Evolutionary conservation across 208 protist species (phyloP).

Genomic region (Trypanosoma platydactyli): DNA sequence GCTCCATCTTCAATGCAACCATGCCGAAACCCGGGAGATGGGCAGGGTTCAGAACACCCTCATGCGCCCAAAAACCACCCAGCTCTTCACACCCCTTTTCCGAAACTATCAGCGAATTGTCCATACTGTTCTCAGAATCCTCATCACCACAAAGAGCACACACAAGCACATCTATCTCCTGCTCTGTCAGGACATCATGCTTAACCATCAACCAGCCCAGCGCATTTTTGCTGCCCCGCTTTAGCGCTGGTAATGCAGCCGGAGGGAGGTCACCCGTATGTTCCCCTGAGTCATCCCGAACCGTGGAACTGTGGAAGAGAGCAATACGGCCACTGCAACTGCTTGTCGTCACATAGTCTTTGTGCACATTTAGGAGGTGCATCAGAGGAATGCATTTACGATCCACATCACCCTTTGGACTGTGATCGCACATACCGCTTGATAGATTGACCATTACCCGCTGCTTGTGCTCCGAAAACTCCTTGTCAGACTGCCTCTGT

Average conservation of each 20-base stretch:
- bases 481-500: constrained; percentile 54
- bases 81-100: constrained; percentile 33
- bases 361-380: constrained; percentile 65
- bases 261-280: constrained; percentile 3
- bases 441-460: constrained; percentile 60
- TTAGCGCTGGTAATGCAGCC: constrained; percentile 33
- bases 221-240: constrained; percentile 67
- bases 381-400: constrained; percentile 75
- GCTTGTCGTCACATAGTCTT: constrained; percentile 86
- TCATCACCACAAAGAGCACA: constrained; percentile 49
- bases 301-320: constrained; percentile 68
- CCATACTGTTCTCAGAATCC: background rate
- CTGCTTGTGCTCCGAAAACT: constrained; percentile 73
- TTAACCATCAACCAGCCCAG: constrained; percentile 84
- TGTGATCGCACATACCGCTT: constrained; percentile 73
- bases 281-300: constrained; percentile 1
- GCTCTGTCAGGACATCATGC: constrained; percentile 64
- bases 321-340: constrained; percentile 89
- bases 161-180: constrained; percentile 61
- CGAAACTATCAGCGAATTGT: background rate
- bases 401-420: constrained; percentile 72
- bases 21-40: constrained; percentile 44
- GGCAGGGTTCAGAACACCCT: background rate
- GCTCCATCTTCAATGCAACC: constrained; percentile 83
- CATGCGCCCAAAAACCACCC: constrained; percentile 41